These are phyloP conservation scores for Buxus sempervirens DNA, from an alignment of 164 flowering plant genomes.

Conservation along the genomic window DNA sequence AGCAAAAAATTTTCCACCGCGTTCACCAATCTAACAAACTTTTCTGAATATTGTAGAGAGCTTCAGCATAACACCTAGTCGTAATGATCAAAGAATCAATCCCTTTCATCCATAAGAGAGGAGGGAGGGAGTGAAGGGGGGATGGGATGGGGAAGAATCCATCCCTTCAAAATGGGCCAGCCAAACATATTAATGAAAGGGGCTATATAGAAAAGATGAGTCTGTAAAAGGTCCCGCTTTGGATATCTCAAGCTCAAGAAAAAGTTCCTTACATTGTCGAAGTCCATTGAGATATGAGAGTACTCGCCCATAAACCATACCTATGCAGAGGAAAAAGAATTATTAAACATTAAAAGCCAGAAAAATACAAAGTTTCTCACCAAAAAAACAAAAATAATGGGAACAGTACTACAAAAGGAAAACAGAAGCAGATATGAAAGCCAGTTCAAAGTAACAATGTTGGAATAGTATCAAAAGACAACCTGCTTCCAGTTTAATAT, in stretches of 20 bases:
- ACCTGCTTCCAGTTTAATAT: not conserved
- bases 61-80: not conserved
- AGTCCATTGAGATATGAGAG: constrained; percentile 77
- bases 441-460: no score
- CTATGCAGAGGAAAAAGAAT: constrained; percentile 25
- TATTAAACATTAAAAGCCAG: no score
- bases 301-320: constrained; percentile 85
- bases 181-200: not conserved
- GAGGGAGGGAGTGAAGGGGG: no score
- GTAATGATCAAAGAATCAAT: not conserved
- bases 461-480: no score
- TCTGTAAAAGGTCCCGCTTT: not conserved
- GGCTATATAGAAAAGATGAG: not conserved
- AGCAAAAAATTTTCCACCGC: not conserved
- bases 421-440: not conserved
- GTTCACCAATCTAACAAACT: not conserved
- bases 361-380: not conserved
- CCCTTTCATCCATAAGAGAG: no score
- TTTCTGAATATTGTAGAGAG: not conserved
- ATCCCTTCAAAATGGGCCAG: not conserved
- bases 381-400: not conserved
- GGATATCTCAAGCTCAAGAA: not conserved
- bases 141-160: no score
- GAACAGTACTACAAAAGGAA: not conserved
- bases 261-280: constrained; percentile 61